A percentile compares a stretch with the other conserved stretches of the same genome.
phyloP scores from a whole-genome alignment of 345 rosid genomes.

The Lenwebbia sp. region DNA sequence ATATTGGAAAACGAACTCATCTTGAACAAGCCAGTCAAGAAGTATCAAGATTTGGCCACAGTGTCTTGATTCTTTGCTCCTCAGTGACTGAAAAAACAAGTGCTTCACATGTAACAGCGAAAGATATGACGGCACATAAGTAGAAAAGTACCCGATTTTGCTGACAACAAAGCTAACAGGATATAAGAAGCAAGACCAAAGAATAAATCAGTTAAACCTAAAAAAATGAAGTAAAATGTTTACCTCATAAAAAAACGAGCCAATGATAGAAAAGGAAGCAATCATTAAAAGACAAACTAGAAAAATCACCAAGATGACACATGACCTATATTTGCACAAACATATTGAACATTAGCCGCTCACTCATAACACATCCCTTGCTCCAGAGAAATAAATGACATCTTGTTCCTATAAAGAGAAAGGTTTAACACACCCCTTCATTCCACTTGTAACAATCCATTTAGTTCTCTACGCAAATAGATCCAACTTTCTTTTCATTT shows the following conservation, averaged over 20 bases:
- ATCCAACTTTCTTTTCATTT: background rate
- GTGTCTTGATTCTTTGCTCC: constrained; percentile 40
- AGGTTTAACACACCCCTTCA: background rate
- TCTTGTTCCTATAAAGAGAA: background rate
- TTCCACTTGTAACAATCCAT: background rate
- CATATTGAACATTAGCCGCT: background rate
- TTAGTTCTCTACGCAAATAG: background rate
- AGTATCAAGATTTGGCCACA: constrained; percentile 44
- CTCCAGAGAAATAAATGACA: background rate
- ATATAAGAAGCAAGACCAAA: background rate
- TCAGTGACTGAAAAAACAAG: constrained; percentile 33
- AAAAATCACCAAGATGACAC: background rate
- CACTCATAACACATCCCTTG: background rate
- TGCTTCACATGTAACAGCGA: background rate
- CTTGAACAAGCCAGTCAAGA: constrained; percentile 63
- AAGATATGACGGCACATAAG: background rate
- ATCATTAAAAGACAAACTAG: background rate
- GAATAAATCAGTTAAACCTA: background rate
- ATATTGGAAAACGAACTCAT: constrained; percentile 43
- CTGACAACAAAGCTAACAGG: background rate
- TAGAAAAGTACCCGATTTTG: background rate
- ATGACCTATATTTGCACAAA: background rate
- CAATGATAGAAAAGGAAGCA: background rate
- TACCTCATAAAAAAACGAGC: background rate
- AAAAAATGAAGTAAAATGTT: background rate